Base-by-base conservation (phyloP, 2,329 filamentous ascomycete genomes). In the Cercospora berteroae region DNA sequence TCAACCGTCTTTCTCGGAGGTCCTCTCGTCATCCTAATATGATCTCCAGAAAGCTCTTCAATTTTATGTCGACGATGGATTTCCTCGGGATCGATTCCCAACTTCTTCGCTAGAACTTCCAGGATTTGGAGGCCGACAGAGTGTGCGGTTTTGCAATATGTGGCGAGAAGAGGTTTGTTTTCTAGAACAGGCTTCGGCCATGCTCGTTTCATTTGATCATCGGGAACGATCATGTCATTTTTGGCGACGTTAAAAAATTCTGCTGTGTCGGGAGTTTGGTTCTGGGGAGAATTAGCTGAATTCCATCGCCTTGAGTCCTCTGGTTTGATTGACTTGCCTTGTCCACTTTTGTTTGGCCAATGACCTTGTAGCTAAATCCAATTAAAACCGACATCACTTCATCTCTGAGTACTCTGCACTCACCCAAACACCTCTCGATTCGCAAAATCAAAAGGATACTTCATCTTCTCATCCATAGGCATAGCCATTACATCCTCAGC, bases 231-330 rank as follows among this genome's bases (percentile, higher is more conserved):
- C 61, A 86, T 81, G 64, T 86, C 83, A 72, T 87, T 83, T 77
- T 86, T 86, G 44, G 81, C 62, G 33, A 86, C 81, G 74, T 86
- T 86, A 75, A 86, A 86, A 69, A 87, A 86, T 69, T 87, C 84
- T 63, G 84, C 84, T n/a, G 81, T 79, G 70, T 87, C 85, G 39
- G 77, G 74, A 8, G 83, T 85, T 4, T 84, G 83, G 36, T 79
- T 69, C 33, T 63, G 31, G 8, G 50, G 8, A 10, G 9, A 18
- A n/a, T 57, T 16, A 57, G 52, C 27, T 12, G 16, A 5, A 29
- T 0, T 16, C 5, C 52, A 10, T 56, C 25, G 52, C 4, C 20
- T 31, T 18, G n/a, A 12, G 3, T 27, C 3, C 5, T 4, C 2
- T 16, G 23, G 8, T 8, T 3, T 27, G 1, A 16, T 9, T 9